Evolutionary conservation across 2,329 filamentous ascomycete species (phyloP).

Genomic region (Ophiostoma piceae): DNA sequence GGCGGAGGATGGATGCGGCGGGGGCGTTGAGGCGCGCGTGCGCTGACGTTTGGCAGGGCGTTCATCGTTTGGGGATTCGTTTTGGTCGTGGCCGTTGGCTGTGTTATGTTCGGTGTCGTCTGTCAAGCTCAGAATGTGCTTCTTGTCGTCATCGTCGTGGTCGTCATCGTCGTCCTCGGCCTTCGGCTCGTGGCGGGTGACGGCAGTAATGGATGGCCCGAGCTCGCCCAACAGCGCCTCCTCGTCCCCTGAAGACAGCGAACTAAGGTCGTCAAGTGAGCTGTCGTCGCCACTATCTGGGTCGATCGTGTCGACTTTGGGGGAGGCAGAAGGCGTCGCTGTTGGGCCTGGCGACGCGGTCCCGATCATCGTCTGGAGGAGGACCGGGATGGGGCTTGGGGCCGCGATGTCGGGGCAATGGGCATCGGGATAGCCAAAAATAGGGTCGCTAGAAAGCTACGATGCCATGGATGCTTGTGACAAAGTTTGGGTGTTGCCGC

Average conservation of each 20-base stretch:
- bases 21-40: slow-evolving; percentile 44
- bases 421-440: slow-evolving; percentile 55
- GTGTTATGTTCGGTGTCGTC: not conserved
- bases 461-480: slow-evolving; percentile 42
- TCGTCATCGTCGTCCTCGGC: slow-evolving; percentile 30
- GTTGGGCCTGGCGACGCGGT: slow-evolving; percentile 52
- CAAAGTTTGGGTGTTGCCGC: slow-evolving; percentile 53
- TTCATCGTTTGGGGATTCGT: slow-evolving; percentile 6
- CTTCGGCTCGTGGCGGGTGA: not conserved
- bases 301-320: slow-evolving; percentile 26
- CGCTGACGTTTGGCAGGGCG: slow-evolving; percentile 62
- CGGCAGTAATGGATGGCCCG: slow-evolving; percentile 17
- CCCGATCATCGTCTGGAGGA: slow-evolving; percentile 52
- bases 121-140: slow-evolving; percentile 28
- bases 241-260: slow-evolving; percentile 15
- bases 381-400: slow-evolving; percentile 40
- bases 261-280: slow-evolving; percentile 20
- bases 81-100: not conserved
- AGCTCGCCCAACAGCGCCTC: slow-evolving; percentile 20
- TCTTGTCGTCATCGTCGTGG: slow-evolving; percentile 26
- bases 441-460: slow-evolving; percentile 50
- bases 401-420: slow-evolving; percentile 51
- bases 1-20: slow-evolving; percentile 31
- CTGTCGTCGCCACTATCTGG: slow-evolving; percentile 18
- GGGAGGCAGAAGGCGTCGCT: slow-evolving; percentile 33